Evolutionary conservation across 2,329 filamentous ascomycete genomes (phyloP), one percentile per base, ranked within the genome.

Genomic region (Cladosporium cucumerinum): DNA sequence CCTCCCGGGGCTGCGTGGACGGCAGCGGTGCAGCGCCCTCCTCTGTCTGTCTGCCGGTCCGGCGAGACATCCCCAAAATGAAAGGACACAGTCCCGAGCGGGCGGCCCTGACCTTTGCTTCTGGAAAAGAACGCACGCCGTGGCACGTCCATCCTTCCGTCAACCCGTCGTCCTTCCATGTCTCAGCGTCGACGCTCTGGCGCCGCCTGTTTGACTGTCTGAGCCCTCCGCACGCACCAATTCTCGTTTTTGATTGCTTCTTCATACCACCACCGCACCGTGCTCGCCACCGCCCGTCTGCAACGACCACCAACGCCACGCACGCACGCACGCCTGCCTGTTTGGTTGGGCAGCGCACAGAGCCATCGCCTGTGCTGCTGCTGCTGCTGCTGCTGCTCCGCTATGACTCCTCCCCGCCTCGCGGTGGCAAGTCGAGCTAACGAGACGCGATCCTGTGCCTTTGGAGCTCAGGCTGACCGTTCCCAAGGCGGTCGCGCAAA

Each of bases 301-400:
- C 39, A 46, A 46, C n/a, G 39, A 21, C n/a, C n/a, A 21, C 39
- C 39, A 46, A 18, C 39, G 51, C 26, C 51, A 54, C 25, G 51
- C 26, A n/a, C 25, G 51, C 51, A 54, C 25, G 51, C 26, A n/a
- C 25, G 51, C 26, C 11, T 54, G 26, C 18, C 12, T 21, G 51
- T 61, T 61, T 61, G 43, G 59, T 61, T 61, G 59, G 52, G 59
- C 46, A 39, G 48, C 46, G 43, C 58, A 61, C 58, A 61, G 48
- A 52, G 54, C 26, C 28, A n/a, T 57, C 46, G 30, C 48, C 43
- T 43, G 36, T n/a, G 18, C 36, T 43, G 43, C 57, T 28, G 26
- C 28, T n/a, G 18, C 36, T 43, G 43, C 57, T 28, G 26, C 28
- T 59, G 16, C 57, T 48, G 26, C 28, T 25, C 32, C 32, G 48